Evolutionary conservation across 495 filamentous ascomycete genomes (phyloP), one percentile per base, ranked within the genome.

Genomic region (Aspergillus wentii): DNA sequence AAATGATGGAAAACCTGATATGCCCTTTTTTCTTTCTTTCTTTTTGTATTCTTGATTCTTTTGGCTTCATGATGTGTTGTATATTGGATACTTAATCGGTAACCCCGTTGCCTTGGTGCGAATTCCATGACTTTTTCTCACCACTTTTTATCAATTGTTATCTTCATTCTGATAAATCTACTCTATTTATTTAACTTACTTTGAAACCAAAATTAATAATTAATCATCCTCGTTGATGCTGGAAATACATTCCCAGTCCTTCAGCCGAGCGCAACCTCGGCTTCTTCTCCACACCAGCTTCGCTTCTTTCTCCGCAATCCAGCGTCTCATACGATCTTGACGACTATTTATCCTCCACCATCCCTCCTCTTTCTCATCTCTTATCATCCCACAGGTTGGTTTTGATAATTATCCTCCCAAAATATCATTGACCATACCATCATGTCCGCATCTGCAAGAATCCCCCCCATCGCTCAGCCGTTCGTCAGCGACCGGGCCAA

Each of bases 401-500:
- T 30, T 23, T 16, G 4, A 22, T 21, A 32, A 18, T 17, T 13
- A 30, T 19, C 13, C 5, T 38, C 17, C 25, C 4, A 26, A 22
- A 23, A 43, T 30, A 26, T 30, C 5, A 20, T 31, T 15, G 8
- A 42, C 23, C 19, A 25, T 17, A 17, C n/a, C 38, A 58, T 34
- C 23, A 84, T 86, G 82, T 59, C 68, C 51, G 68, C 68, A 34
- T 83, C 82, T 14, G 59, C 74, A 30, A 68, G 71, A 43, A 85
- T 86, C 43, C 82, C 82, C 30, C 68, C 74, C 48, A 78, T 86
- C 49, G 85, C 82, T 62, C 66, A 72, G 45, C 54, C 59, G 39
- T 71, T 69, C 48, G 85, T 95, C 38, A 88, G 86, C 72, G 87
- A 94, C 19, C 73, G 77, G 44, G 89, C 89, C 30, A 82, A 78